Base-by-base conservation (phyloP, 1,139 yeast species). In the Scheffersomyces insectosa region DNA sequence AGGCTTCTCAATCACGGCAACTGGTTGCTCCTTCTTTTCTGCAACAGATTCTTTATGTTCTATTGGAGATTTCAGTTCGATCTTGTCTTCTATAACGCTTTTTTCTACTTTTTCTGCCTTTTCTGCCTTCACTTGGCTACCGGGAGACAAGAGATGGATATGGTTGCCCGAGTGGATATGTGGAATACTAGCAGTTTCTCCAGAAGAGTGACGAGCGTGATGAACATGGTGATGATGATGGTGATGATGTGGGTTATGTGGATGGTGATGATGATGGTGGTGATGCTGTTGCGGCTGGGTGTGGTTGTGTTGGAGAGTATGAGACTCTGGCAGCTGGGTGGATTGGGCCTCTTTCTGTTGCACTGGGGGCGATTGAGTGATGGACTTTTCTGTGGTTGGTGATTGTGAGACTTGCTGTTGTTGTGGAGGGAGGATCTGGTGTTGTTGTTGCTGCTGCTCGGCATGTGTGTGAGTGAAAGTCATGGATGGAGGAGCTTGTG, bases 381-480 rank as follows among this genome's bases (percentile, higher is more conserved):
- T n/a, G 27, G 39, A 25, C 28, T 38, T 14, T 23, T 49, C 12
- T 40, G 43, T 25, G 37, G 44, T 11, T 37, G 44, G 9, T 39
- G 44, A 9, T 38, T 39, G 33, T 15, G 31, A 23, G 28, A 33
- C 34, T 33, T 38, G 42, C 27, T 23, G 36, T 11, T 39, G 42
- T 11, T 39, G 42, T 14, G 27, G 40, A 11, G 27, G 12, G 36
- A 33, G 20, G 6, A 12, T 9, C 33, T 39, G 27, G 13, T 25
- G 43, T 42, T 25, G 42, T 37, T 12, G 42, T 6, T 28, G 40
- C 33, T 33, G 14, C 29, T 28, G 46, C 10, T 30, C 42, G 42
- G 33, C 39, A 42, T 49, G 38, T 45, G 50, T 40, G 47, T 50
- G 39, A 27, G 44, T 44, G 12, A 41, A 34, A 15, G 39, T 3